Conservation (phyloP, 208 protist genomes). For the Trypanosoma platydactyli region DNA sequence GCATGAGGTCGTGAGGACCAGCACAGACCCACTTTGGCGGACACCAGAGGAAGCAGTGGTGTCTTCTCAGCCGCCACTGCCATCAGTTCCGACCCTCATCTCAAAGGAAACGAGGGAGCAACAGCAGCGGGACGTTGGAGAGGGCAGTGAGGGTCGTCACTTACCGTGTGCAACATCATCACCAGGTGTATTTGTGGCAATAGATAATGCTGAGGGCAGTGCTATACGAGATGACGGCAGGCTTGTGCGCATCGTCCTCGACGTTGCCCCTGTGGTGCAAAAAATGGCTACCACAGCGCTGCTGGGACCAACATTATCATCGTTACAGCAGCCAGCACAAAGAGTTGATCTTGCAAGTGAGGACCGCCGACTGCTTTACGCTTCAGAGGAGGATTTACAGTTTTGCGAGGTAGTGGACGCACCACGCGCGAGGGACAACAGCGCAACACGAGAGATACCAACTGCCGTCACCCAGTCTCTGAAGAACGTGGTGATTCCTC, state of each 20-base stretch:
- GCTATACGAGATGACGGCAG: constrained; percentile 1
- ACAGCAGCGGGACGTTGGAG: not conserved
- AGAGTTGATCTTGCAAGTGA: constrained; percentile 9
- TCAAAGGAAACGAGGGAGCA: not conserved
- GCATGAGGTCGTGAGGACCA: constrained; percentile 21
- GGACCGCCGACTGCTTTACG: constrained; percentile 12
- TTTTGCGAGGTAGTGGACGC: constrained; percentile 23
- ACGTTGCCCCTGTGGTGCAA: constrained; percentile 34
- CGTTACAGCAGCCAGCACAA: not conserved
- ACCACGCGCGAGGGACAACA: not conserved
- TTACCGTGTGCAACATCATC: not conserved
- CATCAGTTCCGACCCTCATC: not conserved
- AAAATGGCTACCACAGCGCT: constrained; percentile 3
- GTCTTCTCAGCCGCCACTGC: not conserved
- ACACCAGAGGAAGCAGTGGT: not conserved
- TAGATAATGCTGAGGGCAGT: constrained; percentile 9
- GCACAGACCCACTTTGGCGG: constrained; percentile 25
- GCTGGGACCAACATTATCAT: not conserved
- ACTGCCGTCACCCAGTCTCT: not conserved
- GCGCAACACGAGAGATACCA: not conserved
- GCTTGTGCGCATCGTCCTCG: constrained; percentile 34
- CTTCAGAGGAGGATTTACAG: constrained; percentile 21
- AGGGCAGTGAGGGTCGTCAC: not conserved
- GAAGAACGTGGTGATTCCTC: not conserved
- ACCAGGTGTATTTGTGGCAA: constrained; percentile 11